These are phyloP conservation scores for Candida maris DNA, from an alignment of 805 yeast species.

Conservation along the genomic window DNA sequence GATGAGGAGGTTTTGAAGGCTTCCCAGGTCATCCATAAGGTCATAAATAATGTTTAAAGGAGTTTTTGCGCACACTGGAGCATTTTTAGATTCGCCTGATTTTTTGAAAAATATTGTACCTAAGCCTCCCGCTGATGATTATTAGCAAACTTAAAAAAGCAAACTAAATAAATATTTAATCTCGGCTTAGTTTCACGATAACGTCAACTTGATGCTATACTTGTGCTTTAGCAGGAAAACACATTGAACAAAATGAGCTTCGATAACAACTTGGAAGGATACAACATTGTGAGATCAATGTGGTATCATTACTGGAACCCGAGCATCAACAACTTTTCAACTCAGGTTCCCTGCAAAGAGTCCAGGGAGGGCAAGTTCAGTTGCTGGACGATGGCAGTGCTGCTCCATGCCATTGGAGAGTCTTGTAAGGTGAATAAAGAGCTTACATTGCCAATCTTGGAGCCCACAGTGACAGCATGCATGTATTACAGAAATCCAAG, in stretches of 20 bases:
- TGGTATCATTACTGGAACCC: slow-evolving; percentile 43
- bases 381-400: slow-evolving; percentile 67
- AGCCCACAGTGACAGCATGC: slow-evolving; percentile 47
- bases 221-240: no score
- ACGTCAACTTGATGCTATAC: no score
- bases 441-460: slow-evolving; percentile 50
- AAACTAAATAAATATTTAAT: no score
- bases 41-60: no score
- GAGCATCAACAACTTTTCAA: slow-evolving; percentile 35
- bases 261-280: slow-evolving; percentile 34
- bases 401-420: slow-evolving; percentile 62
- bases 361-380: slow-evolving; percentile 51
- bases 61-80: no score
- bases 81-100: no score
- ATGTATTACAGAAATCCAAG: slow-evolving; percentile 49
- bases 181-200: no score
- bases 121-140: no score
- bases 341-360: slow-evolving; percentile 39
- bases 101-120: no score
- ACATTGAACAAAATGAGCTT: no score
- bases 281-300: slow-evolving; percentile 36
- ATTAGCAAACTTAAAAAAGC: no score
- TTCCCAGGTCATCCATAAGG: slow-evolving; percentile 36
- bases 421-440: slow-evolving; percentile 54
- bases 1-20: slow-evolving; percentile 49